phyloP scores from a whole-genome alignment of 768 basidiomycete species.

The Lyophyllum decastes region DNA sequence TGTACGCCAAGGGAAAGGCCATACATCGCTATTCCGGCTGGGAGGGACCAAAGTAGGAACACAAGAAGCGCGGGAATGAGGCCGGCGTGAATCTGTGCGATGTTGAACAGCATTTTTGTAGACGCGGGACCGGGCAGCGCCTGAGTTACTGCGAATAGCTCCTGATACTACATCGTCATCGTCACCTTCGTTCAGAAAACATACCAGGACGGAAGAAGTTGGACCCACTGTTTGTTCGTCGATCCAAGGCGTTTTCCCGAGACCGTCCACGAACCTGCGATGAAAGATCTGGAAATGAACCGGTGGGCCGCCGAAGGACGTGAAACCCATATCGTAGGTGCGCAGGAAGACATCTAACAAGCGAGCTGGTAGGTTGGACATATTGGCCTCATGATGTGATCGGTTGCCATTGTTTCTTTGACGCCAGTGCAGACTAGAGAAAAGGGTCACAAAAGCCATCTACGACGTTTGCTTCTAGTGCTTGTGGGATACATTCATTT shows the following conservation, averaged over 20 bases:
- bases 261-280: conserved; percentile 34
- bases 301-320: conserved; percentile 49
- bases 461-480: no score
- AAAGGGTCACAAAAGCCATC: no score
- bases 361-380: not conserved
- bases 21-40: conserved; percentile 49
- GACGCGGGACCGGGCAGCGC: conserved; percentile 51
- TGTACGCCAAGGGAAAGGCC: conserved; percentile 44
- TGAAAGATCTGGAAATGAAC: conserved; percentile 51
- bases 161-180: no score
- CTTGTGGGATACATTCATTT: no score
- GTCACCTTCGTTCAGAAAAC: no score
- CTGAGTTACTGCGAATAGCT: conserved; percentile 48
- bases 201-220: not conserved
- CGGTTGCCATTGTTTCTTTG: no score
- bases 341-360: conserved; percentile 30
- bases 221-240: conserved; percentile 40
- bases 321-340: conserved; percentile 42
- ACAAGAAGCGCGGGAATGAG: conserved; percentile 39
- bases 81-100: conserved; percentile 44
- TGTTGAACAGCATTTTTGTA: conserved; percentile 50
- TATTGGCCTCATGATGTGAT: not conserved
- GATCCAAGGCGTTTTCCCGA: conserved; percentile 38
- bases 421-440: no score
- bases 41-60: conserved; percentile 47